Evolutionary conservation across 2,329 filamentous ascomycete genomes (phyloP).

Genomic region (Dothideomycetes sp.): DNA sequence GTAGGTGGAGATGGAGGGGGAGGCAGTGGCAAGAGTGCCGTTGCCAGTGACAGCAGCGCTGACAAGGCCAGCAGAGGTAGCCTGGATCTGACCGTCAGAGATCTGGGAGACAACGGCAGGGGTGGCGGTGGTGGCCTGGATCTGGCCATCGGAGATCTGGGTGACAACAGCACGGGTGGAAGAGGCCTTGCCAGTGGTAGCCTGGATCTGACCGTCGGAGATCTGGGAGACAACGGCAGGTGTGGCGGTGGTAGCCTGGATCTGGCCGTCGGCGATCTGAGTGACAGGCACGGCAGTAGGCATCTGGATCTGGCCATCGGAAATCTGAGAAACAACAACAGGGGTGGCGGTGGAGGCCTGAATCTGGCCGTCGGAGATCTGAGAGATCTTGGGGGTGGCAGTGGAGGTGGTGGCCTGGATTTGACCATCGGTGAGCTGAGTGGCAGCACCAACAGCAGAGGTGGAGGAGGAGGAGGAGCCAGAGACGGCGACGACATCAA

Average conservation of each 20-base stretch:
- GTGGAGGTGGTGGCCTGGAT: slow-evolving; percentile 16
- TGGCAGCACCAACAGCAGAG: slow-evolving; percentile 10
- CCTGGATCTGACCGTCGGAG: slow-evolving; percentile 18
- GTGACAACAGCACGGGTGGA: slow-evolving; percentile 9
- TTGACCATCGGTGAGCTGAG: slow-evolving; percentile 39
- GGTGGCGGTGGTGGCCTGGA: slow-evolving; percentile 7
- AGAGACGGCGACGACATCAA: slow-evolving; percentile 37
- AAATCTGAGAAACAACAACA: slow-evolving; percentile 16
- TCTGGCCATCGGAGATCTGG: slow-evolving; percentile 17
- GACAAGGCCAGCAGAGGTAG: not conserved
- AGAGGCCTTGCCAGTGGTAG: slow-evolving; percentile 6
- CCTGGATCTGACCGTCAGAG: slow-evolving; percentile 9
- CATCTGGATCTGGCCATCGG: slow-evolving; percentile 21
- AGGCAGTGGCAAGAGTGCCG: slow-evolving; percentile 9
- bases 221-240: slow-evolving; percentile 16
- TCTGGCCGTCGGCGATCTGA: slow-evolving; percentile 21
- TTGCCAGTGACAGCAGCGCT: slow-evolving; percentile 4
- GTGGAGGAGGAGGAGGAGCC: slow-evolving; percentile 11
- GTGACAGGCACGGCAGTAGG: slow-evolving; percentile 14
- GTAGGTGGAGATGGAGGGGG: slow-evolving; percentile 13
- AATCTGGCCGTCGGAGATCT: slow-evolving; percentile 22
- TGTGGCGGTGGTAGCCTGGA: slow-evolving; percentile 14
- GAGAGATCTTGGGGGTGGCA: slow-evolving; percentile 13
- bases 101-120: slow-evolving; percentile 12
- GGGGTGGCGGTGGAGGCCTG: slow-evolving; percentile 12